Percentiles rank a stretch among this genome's conserved stretches.
Evolutionary conservation across 2,329 filamentous ascomycete genomes (phyloP).

Genomic region (Colletotrichum theobromicola): DNA sequence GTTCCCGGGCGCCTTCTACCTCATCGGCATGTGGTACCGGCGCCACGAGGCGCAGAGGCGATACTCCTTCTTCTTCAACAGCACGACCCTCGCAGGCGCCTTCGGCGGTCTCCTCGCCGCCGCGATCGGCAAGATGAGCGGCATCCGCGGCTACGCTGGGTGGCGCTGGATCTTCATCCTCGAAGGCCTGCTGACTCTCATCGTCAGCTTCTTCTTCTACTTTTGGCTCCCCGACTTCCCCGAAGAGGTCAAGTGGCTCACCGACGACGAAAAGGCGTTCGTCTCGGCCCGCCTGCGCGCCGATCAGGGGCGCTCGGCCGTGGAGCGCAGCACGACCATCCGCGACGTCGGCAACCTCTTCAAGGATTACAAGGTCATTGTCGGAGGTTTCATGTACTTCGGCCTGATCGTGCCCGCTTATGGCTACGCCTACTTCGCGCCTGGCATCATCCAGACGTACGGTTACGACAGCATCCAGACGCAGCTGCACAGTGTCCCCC

Average conservation of each 20-base stretch:
- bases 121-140: constrained; percentile 74
- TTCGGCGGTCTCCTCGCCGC: constrained; percentile 32
- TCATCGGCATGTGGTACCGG: constrained; percentile 90
- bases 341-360: constrained; percentile 67
- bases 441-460: constrained; percentile 72
- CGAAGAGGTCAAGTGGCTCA: constrained; percentile 76
- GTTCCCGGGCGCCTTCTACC: constrained; percentile 62
- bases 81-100: constrained; percentile 58
- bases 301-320: constrained; percentile 72
- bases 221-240: constrained; percentile 78
- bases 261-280: constrained; percentile 70
- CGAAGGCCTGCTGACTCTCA: constrained; percentile 69
- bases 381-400: constrained; percentile 83
- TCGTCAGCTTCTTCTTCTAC: constrained; percentile 67
- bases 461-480: constrained; percentile 64
- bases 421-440: constrained; percentile 79
- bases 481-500: constrained; percentile 63
- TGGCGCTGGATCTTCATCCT: constrained; percentile 89
- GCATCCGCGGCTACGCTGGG: constrained; percentile 67
- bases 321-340: constrained; percentile 64
- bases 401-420: constrained; percentile 80
- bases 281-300: constrained; percentile 69
- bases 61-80: constrained; percentile 93
- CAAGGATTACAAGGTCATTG: constrained; percentile 75
- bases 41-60: constrained; percentile 87